Base-by-base conservation (phyloP, 805 yeast genomes). In the Cyberlindnera mycetangii region DNA sequence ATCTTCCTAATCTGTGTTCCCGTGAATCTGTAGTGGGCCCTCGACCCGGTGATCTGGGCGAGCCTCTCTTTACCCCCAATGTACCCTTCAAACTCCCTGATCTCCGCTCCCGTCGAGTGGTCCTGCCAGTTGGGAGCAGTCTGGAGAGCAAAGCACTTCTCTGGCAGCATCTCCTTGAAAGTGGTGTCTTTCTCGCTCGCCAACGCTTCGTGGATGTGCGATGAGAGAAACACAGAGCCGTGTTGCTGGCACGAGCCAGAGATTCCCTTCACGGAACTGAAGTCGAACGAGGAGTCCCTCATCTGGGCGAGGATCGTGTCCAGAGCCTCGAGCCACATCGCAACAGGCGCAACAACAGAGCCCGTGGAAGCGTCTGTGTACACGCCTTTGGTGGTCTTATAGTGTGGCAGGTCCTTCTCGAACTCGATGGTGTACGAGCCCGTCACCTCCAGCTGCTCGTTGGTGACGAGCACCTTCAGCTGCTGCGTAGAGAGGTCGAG, bases 61-160 rank as follows among this genome's bases (percentile, higher is more conserved):
- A 89, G 66, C 6, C 66, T 55, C 24, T 68, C 69, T 11, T 75
- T 66, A 22, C 90, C 93, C 3, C 86, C 89, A 10, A 75, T 75
- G 1, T 69, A 69, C 1, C 61, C 60, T 56, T 87, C 93, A 55
- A 88, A 82, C 27, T 62, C 72, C 22, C 68, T 58, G 44, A 86
- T 71, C 60, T 89, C 95, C 17, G 70, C 65, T 4, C 78, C 83
- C 0, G 97, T 89, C 19, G 93, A 83, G 59, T 88, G 95, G 59
- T 89, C 97, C 64, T 89, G 97, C 97, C 97, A 89, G 60, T 90
- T 89, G 8, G 97, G 96, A 5, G 95, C 83, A 32, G 71, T 71
- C 6, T 73, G 69, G 53, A 80, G 72, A 2, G 92, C 70, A 52
- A 87, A 83, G 1, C 85, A 83, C 1, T 53, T 53, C 3, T 71